These are phyloP conservation scores for Phlebiopsis gigantea DNA, from an alignment of 768 basidiomycete species.

Conservation along the genomic window DNA sequence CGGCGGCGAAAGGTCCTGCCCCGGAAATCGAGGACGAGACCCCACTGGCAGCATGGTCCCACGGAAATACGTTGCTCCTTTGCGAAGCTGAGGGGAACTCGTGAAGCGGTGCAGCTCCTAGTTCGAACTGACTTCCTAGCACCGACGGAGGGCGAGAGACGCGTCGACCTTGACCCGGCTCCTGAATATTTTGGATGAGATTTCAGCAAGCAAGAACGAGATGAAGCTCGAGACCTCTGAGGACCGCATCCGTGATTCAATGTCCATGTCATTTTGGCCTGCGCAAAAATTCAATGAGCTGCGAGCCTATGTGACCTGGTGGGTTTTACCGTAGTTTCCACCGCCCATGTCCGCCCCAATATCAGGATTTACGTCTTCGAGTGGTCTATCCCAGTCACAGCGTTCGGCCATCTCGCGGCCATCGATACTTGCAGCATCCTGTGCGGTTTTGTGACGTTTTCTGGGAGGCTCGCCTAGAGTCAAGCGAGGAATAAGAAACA, in stretches of 20 bases:
- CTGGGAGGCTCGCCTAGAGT: slow-evolving; percentile 35
- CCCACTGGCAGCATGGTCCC: slow-evolving; percentile 79
- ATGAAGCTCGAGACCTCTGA: slow-evolving; percentile 48
- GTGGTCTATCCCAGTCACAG: not conserved
- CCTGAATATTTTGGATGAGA: slow-evolving; percentile 35
- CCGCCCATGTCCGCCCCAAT: slow-evolving; percentile 19
- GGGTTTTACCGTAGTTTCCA: slow-evolving; percentile 9
- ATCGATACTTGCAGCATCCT: not conserved
- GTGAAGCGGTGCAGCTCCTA: slow-evolving; percentile 33
- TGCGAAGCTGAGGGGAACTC: slow-evolving; percentile 47
- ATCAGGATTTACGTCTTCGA: slow-evolving; percentile 17
- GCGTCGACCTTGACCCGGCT: slow-evolving; percentile 83
- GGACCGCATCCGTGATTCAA: slow-evolving; percentile 35
- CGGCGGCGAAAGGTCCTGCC: slow-evolving; percentile 27
- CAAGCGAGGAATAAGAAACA: not conserved
- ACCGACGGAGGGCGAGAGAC: slow-evolving; percentile 52
- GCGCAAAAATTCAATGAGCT: no score
- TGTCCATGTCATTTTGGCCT: slow-evolving; percentile 9
- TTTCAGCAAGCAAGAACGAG: not conserved
- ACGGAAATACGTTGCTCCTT: slow-evolving; percentile 70
- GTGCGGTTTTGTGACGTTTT: slow-evolving; percentile 41
- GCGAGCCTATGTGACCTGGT: no score
- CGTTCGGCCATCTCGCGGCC: not conserved
- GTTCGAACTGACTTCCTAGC: slow-evolving; percentile 43
- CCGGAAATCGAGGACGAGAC: slow-evolving; percentile 50